Conservation (phyloP, 352 stramenopile genomes). For the Pythium coloratum region DNA sequence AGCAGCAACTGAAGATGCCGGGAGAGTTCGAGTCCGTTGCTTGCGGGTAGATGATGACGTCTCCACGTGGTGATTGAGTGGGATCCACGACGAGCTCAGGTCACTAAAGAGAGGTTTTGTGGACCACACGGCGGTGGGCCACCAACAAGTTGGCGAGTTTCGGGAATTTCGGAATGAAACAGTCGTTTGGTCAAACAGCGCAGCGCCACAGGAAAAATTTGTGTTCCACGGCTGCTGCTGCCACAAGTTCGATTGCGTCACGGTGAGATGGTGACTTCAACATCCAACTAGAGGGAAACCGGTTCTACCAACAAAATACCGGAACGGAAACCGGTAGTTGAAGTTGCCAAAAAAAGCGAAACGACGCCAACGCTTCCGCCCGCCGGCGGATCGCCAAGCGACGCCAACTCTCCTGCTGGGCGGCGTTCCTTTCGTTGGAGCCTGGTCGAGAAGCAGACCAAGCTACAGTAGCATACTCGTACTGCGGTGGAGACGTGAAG, state of each 20-base stretch:
- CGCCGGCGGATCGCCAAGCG: constrained; percentile 22
- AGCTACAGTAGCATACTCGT: constrained; percentile 1
- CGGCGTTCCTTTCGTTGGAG: not conserved
- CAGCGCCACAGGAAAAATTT: constrained; percentile 23
- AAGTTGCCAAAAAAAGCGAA: constrained; percentile 18
- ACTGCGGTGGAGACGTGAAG: not conserved
- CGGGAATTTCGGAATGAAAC: not conserved
- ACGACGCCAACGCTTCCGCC: constrained; percentile 16
- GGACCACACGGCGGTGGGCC: constrained; percentile 13
- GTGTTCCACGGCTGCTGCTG: not conserved
- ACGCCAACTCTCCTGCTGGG: constrained; percentile 3
- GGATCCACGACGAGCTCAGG: not conserved
- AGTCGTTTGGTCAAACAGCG: constrained; percentile 28
- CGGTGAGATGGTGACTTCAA: constrained; percentile 20
- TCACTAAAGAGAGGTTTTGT: constrained; percentile 17
- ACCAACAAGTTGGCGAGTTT: constrained; percentile 7
- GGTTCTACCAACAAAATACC: constrained; percentile 13
- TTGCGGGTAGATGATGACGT: constrained; percentile 13
- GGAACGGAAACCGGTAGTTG: constrained; percentile 20
- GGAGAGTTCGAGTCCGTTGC: not conserved
- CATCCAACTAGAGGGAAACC: constrained; percentile 1
- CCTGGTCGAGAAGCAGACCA: not conserved
- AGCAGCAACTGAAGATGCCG: not conserved
- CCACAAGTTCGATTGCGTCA: constrained; percentile 17
- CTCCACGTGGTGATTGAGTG: constrained; percentile 18